Evolutionary conservation across 2,329 filamentous ascomycete species (phyloP), one percentile per base, ranked within the genome.

Genomic region (Alternaria viburni): DNA sequence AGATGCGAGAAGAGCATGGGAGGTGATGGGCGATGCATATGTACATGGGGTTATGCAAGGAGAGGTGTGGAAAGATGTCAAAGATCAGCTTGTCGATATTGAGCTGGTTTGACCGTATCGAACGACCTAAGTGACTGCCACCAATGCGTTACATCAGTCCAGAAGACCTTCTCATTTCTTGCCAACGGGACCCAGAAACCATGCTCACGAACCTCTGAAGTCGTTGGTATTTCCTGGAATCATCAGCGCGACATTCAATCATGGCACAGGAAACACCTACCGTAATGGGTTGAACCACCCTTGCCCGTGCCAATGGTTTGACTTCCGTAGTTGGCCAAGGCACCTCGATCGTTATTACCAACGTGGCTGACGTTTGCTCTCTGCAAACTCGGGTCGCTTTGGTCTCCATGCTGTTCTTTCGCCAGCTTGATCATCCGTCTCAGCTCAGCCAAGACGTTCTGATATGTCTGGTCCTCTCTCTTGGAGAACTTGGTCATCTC

Each of bases 1-100:
- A 51, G 11, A 13, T 2, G 5, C 11, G 2, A 2, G 47, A n/a
- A 51, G 17, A 2, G 13, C 10, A 15, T 59, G 49, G 49, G 28
- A 54, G n/a, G 49, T 59, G 6, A 8, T 59, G 10, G 57, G 57
- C 15, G 49, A 59, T 25, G 17, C 49, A 36, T 59, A 59, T 13
- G 6, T 59, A 21, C 57, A 59, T 25, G 57, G 49, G 12, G 13
- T 2, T 10, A 59, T 54, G 57, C 41, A 59, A 17, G 57, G 57
- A n/a, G 50, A 59, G 26, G 21, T 46, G 9, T 59, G 57, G 57
- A 23, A 47, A 25, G 25, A 47, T 19, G 19, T 41, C 23, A 44
- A 59, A 30, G 57, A 59, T 15, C 30, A 47, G 19, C 25, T 59
- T 5, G 19, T 46, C 4, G 23, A 47, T 36, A 44, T 54, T 5